These are phyloP conservation scores for Fusarium pseudoanthophilum DNA, from an alignment of 2,329 filamentous ascomycete genomes.

Conservation along the genomic window DNA sequence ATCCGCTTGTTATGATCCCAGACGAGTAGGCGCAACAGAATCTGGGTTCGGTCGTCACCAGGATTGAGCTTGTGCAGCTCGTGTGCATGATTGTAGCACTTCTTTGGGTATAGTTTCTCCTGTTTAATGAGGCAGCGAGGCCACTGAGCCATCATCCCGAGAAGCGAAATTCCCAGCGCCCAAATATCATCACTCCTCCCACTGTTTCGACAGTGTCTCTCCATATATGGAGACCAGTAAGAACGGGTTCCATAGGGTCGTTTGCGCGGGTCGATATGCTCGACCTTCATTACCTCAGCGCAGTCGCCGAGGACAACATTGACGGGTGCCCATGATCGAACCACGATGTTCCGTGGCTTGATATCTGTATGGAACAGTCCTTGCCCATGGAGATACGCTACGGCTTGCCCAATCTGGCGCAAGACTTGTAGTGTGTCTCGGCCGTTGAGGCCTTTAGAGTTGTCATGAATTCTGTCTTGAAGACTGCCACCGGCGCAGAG, in stretches of 20 bases:
- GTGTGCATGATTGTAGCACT: constrained; percentile 40
- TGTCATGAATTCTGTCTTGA: constrained; percentile 42
- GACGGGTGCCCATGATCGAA: constrained; percentile 44
- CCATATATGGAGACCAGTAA: constrained; percentile 49
- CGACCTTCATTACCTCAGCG: constrained; percentile 43
- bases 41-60: constrained; percentile 33
- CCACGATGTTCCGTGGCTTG: constrained; percentile 49
- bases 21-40: constrained; percentile 39
- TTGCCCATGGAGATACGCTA: constrained; percentile 44
- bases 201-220: constrained; percentile 20
- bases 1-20: constrained; percentile 35
- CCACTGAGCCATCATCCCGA: constrained; percentile 47
- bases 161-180: constrained; percentile 48
- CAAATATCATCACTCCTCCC: constrained; percentile 49
- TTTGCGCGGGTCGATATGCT: constrained; percentile 10
- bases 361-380: constrained; percentile 46
- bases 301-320: constrained; percentile 48
- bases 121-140: constrained; percentile 34
- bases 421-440: constrained; percentile 35
- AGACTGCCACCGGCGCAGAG: constrained; percentile 46
- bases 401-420: constrained; percentile 39
- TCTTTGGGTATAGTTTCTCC: constrained; percentile 38
- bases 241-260: constrained; percentile 41
- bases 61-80: constrained; percentile 42
- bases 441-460: constrained; percentile 25